Evolutionary conservation across 176 grass and related monocot species (phyloP).

Genomic region (Dendrocalamus sinicus): DNA sequence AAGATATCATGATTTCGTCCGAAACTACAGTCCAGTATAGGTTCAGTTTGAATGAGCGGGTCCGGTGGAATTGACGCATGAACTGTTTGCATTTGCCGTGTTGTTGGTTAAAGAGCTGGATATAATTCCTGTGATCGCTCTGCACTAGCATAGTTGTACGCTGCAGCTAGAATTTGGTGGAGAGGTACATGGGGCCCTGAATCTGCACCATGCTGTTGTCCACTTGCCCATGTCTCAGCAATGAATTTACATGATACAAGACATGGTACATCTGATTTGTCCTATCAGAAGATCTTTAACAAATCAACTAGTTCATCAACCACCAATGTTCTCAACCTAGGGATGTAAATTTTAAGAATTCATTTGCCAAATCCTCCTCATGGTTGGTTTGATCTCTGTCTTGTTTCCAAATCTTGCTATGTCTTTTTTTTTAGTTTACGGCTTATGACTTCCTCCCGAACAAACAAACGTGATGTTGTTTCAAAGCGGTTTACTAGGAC

Average conservation of each 20-base stretch:
- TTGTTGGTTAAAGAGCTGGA: slow-evolving; percentile 12
- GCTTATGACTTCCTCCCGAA: too few relatives aligned
- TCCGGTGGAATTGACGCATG: background rate
- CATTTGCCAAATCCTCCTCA: slow-evolving; percentile 11
- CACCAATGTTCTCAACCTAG: background rate
- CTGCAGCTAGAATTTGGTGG: background rate
- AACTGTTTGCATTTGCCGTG: background rate
- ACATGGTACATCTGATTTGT: background rate
- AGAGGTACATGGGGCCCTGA: slow-evolving; percentile 3
- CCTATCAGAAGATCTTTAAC: background rate
- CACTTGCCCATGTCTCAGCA: background rate
- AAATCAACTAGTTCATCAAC: background rate
- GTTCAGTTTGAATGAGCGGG: slow-evolving; percentile 15
- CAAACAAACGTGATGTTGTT: too few relatives aligned
- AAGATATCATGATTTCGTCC: background rate
- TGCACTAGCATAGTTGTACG: slow-evolving; percentile 19
- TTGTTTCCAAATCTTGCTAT: background rate
- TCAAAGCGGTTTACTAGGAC: too few relatives aligned
- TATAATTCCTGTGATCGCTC: slow-evolving; percentile 27
- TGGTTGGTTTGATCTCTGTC: background rate
- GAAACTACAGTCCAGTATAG: background rate
- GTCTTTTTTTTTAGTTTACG: too few relatives aligned
- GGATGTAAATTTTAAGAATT: slow-evolving; percentile 17
- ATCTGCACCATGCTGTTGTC: slow-evolving; percentile 14
- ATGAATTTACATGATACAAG: slow-evolving; percentile 6